Evolutionary conservation across 2,329 filamentous ascomycete genomes (phyloP).

Genomic region (Cercospora janseana): DNA sequence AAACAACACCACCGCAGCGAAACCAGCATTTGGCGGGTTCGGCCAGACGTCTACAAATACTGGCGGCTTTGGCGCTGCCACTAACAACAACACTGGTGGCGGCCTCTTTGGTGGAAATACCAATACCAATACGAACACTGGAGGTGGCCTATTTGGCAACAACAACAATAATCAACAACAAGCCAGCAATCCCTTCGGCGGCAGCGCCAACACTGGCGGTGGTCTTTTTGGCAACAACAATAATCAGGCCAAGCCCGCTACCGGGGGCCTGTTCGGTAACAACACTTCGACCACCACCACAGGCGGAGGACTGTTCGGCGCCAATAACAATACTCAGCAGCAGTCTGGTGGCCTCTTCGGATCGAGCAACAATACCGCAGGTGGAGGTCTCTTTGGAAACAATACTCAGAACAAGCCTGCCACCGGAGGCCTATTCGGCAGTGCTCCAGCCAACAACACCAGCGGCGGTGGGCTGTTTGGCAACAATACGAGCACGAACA

Average conservation of each 20-base stretch:
- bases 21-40: slow-evolving; percentile 26
- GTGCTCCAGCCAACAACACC: slow-evolving; percentile 21
- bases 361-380: slow-evolving; percentile 29
- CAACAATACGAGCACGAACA: slow-evolving; percentile 24
- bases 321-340: slow-evolving; percentile 19
- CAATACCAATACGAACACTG: slow-evolving; percentile 24
- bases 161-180: slow-evolving; percentile 27
- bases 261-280: slow-evolving; percentile 42
- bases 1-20: slow-evolving; percentile 22
- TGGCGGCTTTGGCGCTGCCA: slow-evolving; percentile 14
- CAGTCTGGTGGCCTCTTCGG: slow-evolving; percentile 29
- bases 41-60: slow-evolving; percentile 19
- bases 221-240: slow-evolving; percentile 34
- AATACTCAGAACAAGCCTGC: not conserved
- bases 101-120: slow-evolving; percentile 25
- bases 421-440: slow-evolving; percentile 21
- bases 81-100: slow-evolving; percentile 31
- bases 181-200: slow-evolving; percentile 40
- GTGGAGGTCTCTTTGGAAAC: slow-evolving; percentile 10
- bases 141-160: slow-evolving; percentile 31
- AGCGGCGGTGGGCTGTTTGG: slow-evolving; percentile 29
- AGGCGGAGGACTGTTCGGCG: slow-evolving; percentile 34
- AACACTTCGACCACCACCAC: slow-evolving; percentile 32
- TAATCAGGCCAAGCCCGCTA: slow-evolving; percentile 16
- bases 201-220: slow-evolving; percentile 37